These are phyloP conservation scores for Didymellaceae sp. DNA, from an alignment of 2,329 filamentous ascomycete genomes.

Conservation along the genomic window DNA sequence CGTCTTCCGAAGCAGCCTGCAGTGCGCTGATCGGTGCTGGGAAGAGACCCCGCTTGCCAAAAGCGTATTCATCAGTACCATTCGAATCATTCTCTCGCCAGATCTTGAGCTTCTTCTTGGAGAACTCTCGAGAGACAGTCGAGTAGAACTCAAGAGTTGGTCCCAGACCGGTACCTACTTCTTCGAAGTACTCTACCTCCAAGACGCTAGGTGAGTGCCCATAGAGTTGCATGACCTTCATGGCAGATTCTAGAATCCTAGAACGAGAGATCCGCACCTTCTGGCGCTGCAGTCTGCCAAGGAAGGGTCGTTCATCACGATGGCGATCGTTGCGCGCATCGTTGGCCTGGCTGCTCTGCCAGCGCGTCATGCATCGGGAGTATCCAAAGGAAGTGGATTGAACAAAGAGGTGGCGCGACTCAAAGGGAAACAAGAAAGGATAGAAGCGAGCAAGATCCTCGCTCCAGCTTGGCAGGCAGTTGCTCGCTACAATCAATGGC, in stretches of 20 bases:
- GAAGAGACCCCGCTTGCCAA: conserved; percentile 84
- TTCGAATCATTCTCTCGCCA: conserved; percentile 90
- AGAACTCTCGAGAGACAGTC: conserved; percentile 95
- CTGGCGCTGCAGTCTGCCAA: conserved; percentile 89
- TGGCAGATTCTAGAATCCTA: conserved; percentile 93
- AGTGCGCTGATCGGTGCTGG: conserved; percentile 87
- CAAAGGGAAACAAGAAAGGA: conserved; percentile 96
- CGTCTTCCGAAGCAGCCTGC: conserved; percentile 74
- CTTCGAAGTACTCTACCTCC: conserved; percentile 98
- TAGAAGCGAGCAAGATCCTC: conserved; percentile 93
- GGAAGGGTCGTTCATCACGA: conserved; percentile 86
- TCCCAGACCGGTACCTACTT: conserved; percentile 93
- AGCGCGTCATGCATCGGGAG: conserved; percentile 93
- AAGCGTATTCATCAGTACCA: conserved; percentile 79
- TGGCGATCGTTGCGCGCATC: conserved; percentile 81
- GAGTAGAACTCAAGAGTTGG: conserved; percentile 98
- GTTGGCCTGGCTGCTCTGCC: conserved; percentile 90
- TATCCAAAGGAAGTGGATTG: conserved; percentile 99
- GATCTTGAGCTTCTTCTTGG: conserved; percentile 93
- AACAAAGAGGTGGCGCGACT: conserved; percentile 93
- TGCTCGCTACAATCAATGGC: conserved; percentile 94
- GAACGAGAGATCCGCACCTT: conserved; percentile 96
- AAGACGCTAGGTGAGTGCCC: conserved; percentile 95
- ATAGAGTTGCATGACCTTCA: conserved; percentile 99
- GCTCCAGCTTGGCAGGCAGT: conserved; percentile 93